phyloP scores from a whole-genome alignment of 768 basidiomycete genomes.

The Gelatoporia subvermispora region DNA sequence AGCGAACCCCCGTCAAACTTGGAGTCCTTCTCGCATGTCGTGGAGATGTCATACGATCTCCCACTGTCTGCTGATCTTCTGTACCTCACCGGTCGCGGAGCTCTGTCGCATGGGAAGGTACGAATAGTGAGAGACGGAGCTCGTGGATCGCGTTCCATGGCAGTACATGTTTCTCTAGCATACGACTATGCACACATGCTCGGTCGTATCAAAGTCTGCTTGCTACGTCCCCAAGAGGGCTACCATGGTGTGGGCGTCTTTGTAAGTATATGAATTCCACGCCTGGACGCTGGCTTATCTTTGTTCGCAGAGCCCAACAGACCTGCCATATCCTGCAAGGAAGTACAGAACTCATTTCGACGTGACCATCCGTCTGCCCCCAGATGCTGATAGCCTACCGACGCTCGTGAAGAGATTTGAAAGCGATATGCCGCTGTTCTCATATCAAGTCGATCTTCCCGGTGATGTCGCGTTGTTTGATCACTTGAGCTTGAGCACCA shows the following conservation, averaged over 20 bases:
- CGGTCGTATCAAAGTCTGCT: conserved; percentile 18
- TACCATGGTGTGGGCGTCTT: conserved; percentile 27
- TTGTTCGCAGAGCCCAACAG: no score
- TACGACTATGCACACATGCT: conserved; percentile 9
- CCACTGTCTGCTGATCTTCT: conserved; percentile 5
- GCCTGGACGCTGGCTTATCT: no score
- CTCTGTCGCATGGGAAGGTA: conserved; percentile 7
- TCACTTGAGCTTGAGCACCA: conserved; percentile 15
- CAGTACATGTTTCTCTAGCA: conserved; percentile 15
- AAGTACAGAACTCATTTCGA: conserved; percentile 15
- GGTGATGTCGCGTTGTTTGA: conserved; percentile 25
- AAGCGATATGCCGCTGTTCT: conserved; percentile 26
- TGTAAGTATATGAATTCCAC: conserved; percentile 10
- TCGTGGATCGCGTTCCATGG: conserved; percentile 6
- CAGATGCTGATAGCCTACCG: background rate
- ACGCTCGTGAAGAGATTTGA: conserved; percentile 25
- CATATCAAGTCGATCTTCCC: conserved; percentile 24
- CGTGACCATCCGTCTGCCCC: conserved; percentile 27
- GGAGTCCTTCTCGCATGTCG: conserved; percentile 1
- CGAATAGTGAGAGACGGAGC: conserved; percentile 7
- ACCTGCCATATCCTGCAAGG: no score
- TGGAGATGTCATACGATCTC: conserved; percentile 7
- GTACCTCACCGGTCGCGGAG: background rate
- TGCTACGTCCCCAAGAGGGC: conserved; percentile 12
- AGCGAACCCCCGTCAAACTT: no score